Evolutionary conservation across 495 filamentous ascomycete genomes (phyloP), one percentile per base, ranked within the genome.

Genomic region (Letharia lupina): DNA sequence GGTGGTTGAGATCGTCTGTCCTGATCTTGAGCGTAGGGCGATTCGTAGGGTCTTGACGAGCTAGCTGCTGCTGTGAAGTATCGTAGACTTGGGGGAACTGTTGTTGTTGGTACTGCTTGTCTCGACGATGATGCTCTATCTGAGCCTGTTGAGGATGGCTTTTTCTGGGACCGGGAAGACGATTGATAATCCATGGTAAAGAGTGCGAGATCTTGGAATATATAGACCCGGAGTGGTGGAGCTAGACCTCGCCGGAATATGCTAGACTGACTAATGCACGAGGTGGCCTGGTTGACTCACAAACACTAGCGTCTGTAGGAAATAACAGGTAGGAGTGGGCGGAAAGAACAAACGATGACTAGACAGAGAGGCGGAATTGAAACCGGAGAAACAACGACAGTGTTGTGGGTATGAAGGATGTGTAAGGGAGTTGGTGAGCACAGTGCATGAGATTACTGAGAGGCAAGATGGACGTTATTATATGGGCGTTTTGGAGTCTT

Each of bases 11-110:
- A 11, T 37, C 18, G 54, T 54, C 40, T 65, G 44, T 69, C 60
- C 45, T 63, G 60, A 11, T 59, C 35, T 60, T 67, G 65, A 41
- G 65, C 61, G 70, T 72, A 72, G 0, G 70, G 70, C 20, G 70
- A 72, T 31, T 65, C 63, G 62, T 72, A 72, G 41, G 65, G 65
- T 33, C 23, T 48, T 40, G 63, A 65, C 8, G 62, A 57, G 47
- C 48, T 70, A 37, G 59, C 64, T 33, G 62, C 52, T 31, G 61
- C 57, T 52, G 66, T 50, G 54, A 66, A 58, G 56, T 63, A 64
- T 66, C 57, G 61, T 61, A 60, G 64, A 33, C 61, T 70, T 37
- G 60, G 15, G 13, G 62, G 28, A 20, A 35, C 41, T 56, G 59
- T 44, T 41, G 66, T 39, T 42, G 65, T 60, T 54, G 61, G n/a